Percentiles rank a stretch among this genome's conserved stretches.
Conservation (phyloP, 2,329 filamentous ascomycete species). For the Fusarium bulbicola region DNA sequence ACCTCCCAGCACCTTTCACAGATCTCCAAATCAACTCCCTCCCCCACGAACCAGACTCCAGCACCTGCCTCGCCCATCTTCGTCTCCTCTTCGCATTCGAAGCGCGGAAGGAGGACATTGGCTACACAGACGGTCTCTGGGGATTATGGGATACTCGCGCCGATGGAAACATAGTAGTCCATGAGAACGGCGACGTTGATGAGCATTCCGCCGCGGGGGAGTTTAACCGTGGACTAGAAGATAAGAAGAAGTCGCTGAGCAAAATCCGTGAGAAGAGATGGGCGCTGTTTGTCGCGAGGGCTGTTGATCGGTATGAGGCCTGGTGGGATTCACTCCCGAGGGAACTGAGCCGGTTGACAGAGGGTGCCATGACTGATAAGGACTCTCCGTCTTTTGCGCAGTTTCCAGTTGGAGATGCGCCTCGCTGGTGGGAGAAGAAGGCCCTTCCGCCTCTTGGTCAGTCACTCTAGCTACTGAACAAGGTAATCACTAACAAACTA, state of each 20-base stretch:
- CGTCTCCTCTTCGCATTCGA: slow-evolving; percentile 73
- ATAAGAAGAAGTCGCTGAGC: slow-evolving; percentile 48
- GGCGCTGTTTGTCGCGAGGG: slow-evolving; percentile 70
- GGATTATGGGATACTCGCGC: slow-evolving; percentile 60
- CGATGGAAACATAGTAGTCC: slow-evolving; percentile 11
- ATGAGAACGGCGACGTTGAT: slow-evolving; percentile 20
- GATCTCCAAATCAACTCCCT: slow-evolving; percentile 18
- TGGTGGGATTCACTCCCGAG: slow-evolving; percentile 60
- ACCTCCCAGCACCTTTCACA: slow-evolving; percentile 16
- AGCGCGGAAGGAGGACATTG: slow-evolving; percentile 67
- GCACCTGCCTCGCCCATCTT: slow-evolving; percentile 58
- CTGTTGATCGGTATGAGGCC: slow-evolving; percentile 67
- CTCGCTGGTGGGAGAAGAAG: slow-evolving; percentile 26
- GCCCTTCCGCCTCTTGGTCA: slow-evolving; percentile 37
- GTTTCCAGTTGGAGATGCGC: background rate
- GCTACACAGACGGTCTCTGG: slow-evolving; percentile 68
- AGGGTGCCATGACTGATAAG: slow-evolving; percentile 8
- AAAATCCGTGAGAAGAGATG: slow-evolving; percentile 72
- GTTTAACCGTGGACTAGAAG: slow-evolving; percentile 38
- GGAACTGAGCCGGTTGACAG: slow-evolving; percentile 6
- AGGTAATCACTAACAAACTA: background rate
- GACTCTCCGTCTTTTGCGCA: slow-evolving; percentile 1
- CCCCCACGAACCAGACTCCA: slow-evolving; percentile 22
- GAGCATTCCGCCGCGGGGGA: background rate
- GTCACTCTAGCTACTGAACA: background rate